Percentiles rank a stretch among this genome's conserved stretches.
phyloP scores from a whole-genome alignment of 2,329 filamentous ascomycete genomes.

The Alternaria alternata region DNA sequence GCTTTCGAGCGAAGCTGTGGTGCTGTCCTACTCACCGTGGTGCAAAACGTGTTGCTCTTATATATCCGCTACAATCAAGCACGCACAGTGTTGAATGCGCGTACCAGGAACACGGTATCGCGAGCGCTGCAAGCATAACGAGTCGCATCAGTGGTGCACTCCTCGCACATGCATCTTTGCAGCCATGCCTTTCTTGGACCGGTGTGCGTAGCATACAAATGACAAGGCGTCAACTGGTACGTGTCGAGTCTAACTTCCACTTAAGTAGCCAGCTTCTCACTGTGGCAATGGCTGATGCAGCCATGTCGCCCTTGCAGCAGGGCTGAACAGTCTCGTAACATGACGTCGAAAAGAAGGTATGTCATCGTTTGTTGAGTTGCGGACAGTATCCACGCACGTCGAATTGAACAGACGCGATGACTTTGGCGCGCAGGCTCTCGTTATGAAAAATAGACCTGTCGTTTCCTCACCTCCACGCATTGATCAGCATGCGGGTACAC shows the following conservation, averaged over 20 bases:
- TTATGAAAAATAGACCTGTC: slow-evolving; percentile 35
- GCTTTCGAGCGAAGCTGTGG: slow-evolving; percentile 33
- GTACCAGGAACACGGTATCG: slow-evolving; percentile 36
- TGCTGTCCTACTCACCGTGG: slow-evolving; percentile 29
- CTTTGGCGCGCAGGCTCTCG: not conserved
- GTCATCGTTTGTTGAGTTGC: slow-evolving; percentile 4
- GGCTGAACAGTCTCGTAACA: slow-evolving; percentile 32
- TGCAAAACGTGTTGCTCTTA: slow-evolving; percentile 43
- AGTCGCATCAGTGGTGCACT: slow-evolving; percentile 44
- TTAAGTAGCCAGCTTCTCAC: slow-evolving; percentile 28
- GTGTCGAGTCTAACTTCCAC: slow-evolving; percentile 32
- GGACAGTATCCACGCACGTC: not conserved
- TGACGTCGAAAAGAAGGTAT: not conserved
- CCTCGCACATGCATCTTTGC: slow-evolving; percentile 34
- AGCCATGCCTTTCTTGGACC: slow-evolving; percentile 42
- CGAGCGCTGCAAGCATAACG: slow-evolving; percentile 31
- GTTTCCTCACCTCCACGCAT: slow-evolving; percentile 32
- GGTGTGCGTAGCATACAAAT: slow-evolving; percentile 36
- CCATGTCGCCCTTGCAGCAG: slow-evolving; percentile 47
- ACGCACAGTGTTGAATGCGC: slow-evolving; percentile 29
- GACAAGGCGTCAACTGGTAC: slow-evolving; percentile 30
- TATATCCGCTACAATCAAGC: slow-evolving; percentile 31
- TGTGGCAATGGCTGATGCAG: slow-evolving; percentile 31
- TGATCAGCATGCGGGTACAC: slow-evolving; percentile 16
- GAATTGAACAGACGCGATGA: not conserved